Evolutionary conservation across 2,329 filamentous ascomycete species (phyloP), one percentile per base, ranked within the genome.

Genomic region (Ophiostoma ips): DNA sequence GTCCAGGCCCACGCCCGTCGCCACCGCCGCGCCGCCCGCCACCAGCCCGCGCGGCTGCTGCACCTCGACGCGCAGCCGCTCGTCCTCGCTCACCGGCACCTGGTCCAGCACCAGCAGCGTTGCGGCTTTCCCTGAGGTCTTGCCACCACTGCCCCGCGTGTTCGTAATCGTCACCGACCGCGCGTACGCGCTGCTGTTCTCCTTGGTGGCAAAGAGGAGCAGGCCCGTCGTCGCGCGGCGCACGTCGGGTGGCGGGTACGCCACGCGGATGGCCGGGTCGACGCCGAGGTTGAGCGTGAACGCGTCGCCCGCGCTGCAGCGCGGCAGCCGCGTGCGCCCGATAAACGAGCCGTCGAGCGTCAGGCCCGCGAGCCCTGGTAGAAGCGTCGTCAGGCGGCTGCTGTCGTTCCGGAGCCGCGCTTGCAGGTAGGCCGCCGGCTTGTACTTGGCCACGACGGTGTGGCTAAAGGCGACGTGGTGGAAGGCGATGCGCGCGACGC

Each of bases 281-380:
- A 80, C 66, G n/a, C 79, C 79, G 0, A 83, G 66, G 45, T 67
- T 67, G 1, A 83, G 64, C 19, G 62, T 65, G 59, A 83, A 74
- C 1, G 59, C 56, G 48, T 77, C 74, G 35, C 75, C 75, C 0
- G 75, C 64, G 43, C 69, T 72, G 59, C 76, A 79, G 30, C 71
- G 70, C 2, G 77, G 75, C 33, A 82, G 64, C 1, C 59, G 65
- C 2, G 72, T 70, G 50, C 74, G 74, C 3, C 79, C 78, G 50
- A 83, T 65, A 62, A 82, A 83, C 9, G 69, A 70, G 3, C 76
- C 75, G 58, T 83, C 79, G n/a, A 83, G 70, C 0, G 75, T 81
- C 8, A 83, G 65, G n/a, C 5, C 77, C 75, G 0, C 1, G 68
- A 68, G 5, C 77, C 78, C 46, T 66, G 66, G 18, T n/a, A n/a